These are phyloP conservation scores for Zoysia japonica DNA, from an alignment of 176 grass and related monocot genomes.

Conservation along the genomic window DNA sequence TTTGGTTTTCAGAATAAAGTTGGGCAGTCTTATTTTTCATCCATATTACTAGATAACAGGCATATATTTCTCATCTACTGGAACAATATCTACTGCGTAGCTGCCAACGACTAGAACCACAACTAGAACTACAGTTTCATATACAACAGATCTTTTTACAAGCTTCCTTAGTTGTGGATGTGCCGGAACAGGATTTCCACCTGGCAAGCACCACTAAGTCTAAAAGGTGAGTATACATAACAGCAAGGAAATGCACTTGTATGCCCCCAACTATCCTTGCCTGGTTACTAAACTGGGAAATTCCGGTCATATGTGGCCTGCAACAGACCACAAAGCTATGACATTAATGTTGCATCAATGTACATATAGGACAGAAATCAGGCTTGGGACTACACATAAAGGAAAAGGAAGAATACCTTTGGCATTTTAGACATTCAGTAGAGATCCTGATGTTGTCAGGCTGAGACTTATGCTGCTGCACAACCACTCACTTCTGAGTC, in stretches of 20 bases:
- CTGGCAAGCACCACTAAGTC: not conserved
- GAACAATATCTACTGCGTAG: not conserved
- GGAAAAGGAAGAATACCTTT: slow-evolving; percentile 26
- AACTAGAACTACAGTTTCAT: not conserved
- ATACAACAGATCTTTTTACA: slow-evolving; percentile 34
- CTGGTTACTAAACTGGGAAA: not conserved
- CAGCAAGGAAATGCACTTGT: not conserved
- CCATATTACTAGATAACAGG: not conserved
- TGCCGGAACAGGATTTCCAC: slow-evolving; percentile 1
- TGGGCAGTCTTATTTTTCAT: not conserved
- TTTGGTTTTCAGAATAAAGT: not conserved
- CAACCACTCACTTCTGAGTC: slow-evolving; percentile 32
- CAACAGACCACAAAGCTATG: slow-evolving; percentile 20
- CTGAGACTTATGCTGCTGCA: slow-evolving; percentile 7
- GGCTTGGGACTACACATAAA: not conserved
- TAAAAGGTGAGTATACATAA: not conserved
- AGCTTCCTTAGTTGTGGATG: slow-evolving; percentile 6
- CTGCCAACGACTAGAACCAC: too few relatives aligned
- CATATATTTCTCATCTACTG: not conserved
- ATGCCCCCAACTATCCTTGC: slow-evolving; percentile 36
- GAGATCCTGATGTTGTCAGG: not conserved
- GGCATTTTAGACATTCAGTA: not conserved
- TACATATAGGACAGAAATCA: slow-evolving; percentile 1
- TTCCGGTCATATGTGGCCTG: slow-evolving; percentile 25
- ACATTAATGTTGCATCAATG: not conserved